Evolutionary conservation across 163 green algal genomes (phyloP).

Genomic region (Chloroidium sp.): DNA sequence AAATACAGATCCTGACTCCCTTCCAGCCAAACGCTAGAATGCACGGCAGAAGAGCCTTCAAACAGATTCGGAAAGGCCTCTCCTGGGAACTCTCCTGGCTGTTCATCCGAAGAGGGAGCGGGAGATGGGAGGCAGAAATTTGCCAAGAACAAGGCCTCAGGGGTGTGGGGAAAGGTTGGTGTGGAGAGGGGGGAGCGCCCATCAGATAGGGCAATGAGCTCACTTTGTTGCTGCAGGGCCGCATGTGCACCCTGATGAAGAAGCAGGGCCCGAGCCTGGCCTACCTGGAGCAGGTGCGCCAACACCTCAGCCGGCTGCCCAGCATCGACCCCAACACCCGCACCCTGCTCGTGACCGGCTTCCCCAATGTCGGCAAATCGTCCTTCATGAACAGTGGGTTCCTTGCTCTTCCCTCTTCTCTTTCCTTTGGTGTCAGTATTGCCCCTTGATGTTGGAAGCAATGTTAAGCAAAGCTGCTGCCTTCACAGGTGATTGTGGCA

Average conservation of each 20-base stretch:
- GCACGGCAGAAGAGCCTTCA: too few species aligned
- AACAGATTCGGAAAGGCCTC: too few species aligned
- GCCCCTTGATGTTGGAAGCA: too few species aligned
- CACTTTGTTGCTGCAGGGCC: slow-evolving; percentile 48
- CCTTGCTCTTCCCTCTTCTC: not conserved
- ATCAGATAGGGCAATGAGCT: not conserved
- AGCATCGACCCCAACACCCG: slow-evolving; percentile 97
- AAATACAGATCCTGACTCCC: too few species aligned
- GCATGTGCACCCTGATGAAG: slow-evolving; percentile 99
- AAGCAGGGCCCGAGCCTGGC: slow-evolving; percentile 78
- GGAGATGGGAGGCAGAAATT: not conserved
- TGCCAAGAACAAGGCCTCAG: not conserved
- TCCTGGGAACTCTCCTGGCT: too few species aligned
- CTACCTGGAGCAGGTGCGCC: slow-evolving; percentile 98
- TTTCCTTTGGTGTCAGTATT: too few species aligned
- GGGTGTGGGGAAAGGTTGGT: too few species aligned
- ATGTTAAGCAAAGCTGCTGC: too few species aligned
- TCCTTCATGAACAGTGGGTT: slow-evolving; percentile 89
- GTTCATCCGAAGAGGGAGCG: too few species aligned
- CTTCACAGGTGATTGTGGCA: too few species aligned
- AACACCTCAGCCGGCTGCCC: slow-evolving; percentile 96
- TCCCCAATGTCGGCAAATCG: slow-evolving; percentile 98
- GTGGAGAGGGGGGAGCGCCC: not conserved
- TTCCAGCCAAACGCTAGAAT: too few species aligned
- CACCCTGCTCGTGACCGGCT: slow-evolving; percentile 93